Evolutionary conservation across 495 filamentous ascomycete species (phyloP).

Genomic region (Staphylotrichum tortipilum): DNA sequence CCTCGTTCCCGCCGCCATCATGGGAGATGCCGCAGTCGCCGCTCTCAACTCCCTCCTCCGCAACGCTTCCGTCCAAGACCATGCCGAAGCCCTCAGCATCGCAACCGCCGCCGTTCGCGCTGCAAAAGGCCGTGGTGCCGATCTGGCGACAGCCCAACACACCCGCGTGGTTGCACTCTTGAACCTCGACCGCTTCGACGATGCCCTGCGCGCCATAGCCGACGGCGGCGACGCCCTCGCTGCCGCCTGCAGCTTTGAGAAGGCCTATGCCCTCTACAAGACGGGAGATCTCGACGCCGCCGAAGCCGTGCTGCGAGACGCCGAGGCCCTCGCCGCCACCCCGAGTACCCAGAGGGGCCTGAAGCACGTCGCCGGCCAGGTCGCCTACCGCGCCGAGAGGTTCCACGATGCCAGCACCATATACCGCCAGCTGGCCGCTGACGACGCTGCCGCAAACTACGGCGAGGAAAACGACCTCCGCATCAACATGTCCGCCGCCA

Average conservation of each 20-base stretch:
- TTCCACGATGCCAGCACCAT: constrained; percentile 63
- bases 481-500: constrained; percentile 73
- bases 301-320: constrained; percentile 45
- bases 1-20: constrained; percentile 16
- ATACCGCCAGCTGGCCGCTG: constrained; percentile 54
- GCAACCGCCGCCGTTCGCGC: constrained; percentile 55
- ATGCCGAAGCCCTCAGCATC: constrained; percentile 38
- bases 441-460: constrained; percentile 33
- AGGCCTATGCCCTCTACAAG: constrained; percentile 90
- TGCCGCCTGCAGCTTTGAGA: constrained; percentile 61
- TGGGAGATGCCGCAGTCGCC: constrained; percentile 37
- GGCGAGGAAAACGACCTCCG: constrained; percentile 77
- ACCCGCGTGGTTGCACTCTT: constrained; percentile 77
- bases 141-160: constrained; percentile 51
- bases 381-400: constrained; percentile 75
- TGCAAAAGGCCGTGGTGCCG: constrained; percentile 54
- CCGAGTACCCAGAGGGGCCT: constrained; percentile 37
- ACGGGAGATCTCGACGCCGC: constrained; percentile 67
- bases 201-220: constrained; percentile 71
- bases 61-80: constrained; percentile 37
- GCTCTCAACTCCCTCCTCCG: constrained; percentile 45
- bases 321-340: constrained; percentile 18
- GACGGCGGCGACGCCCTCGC: constrained; percentile 60
- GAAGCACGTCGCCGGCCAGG: constrained; percentile 81
- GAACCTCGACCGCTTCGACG: constrained; percentile 89